phyloP scores from a whole-genome alignment of 129 eudicot species.

The Escallonia herrerae region DNA sequence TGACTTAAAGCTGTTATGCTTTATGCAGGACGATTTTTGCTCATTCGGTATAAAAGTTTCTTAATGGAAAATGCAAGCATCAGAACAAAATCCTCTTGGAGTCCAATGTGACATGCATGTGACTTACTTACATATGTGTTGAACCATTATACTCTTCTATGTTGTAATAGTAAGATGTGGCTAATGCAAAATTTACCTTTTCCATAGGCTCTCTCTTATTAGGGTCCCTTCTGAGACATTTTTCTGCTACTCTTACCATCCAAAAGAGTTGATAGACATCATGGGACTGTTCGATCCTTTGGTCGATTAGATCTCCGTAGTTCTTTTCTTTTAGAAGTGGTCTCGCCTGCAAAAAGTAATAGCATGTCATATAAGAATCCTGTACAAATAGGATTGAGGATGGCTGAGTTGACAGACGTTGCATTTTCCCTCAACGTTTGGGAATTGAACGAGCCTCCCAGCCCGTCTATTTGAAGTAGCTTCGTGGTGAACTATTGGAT shows the following conservation, averaged over 20 bases:
- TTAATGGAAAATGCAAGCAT: too few relatives aligned
- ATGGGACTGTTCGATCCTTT: constrained; percentile 38
- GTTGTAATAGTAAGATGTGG: neutral
- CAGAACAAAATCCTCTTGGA: too few relatives aligned
- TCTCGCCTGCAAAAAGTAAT: constrained; percentile 43
- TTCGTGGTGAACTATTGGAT: too few relatives aligned
- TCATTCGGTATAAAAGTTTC: too few relatives aligned
- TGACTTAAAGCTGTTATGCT: too few relatives aligned
- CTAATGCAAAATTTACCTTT: constrained; percentile 28
- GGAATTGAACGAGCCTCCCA: neutral
- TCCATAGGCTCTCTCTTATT: constrained; percentile 37
- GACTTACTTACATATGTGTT: neutral
- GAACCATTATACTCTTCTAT: neutral
- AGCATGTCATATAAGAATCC: neutral
- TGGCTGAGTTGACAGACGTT: neutral
- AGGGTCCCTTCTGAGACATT: constrained; percentile 55
- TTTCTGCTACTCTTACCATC: constrained; percentile 56
- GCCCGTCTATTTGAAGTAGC: too few relatives aligned
- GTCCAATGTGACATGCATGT: neutral
- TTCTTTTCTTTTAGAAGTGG: constrained; percentile 56
- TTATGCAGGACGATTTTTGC: too few relatives aligned
- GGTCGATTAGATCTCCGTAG: constrained; percentile 50
- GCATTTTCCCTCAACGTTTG: neutral
- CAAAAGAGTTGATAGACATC: constrained; percentile 67
- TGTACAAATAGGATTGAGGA: neutral